Base-by-base conservation (phyloP, 345 rosid species). In the Passiflora organensis region DNA sequence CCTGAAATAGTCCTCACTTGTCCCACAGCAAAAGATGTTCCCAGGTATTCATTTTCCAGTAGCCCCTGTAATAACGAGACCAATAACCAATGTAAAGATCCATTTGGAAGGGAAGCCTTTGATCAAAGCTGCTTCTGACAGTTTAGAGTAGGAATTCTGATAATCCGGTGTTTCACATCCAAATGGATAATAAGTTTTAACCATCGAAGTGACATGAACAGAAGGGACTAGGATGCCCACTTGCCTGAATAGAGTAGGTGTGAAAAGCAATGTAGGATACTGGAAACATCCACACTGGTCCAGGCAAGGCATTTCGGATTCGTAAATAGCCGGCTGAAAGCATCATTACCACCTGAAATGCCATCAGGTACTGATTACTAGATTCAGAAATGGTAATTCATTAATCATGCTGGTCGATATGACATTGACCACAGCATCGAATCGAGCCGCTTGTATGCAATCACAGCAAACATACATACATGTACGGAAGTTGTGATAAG, bases 301-400 rank as follows among this genome's bases (percentile, higher is more conserved):
- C 63, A 1, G 99, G 97, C 76, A 94, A 59, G 23, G 85, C 95
- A 71, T 60, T 83, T 43, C 89, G 87, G 69, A 86, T 79, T 75
- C 97, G 78, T 67, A 89, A 85, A 72, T 86, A 91, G 32, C 97
- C 99, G 13, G 99, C 97, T 9, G 97, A 64, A 50, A 94, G 97
- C 93, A 94, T 89, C 99, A 94, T 94, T 56, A 85, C 63, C 58
- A 85, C 90, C 97, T 93, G 87, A 72, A 70, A 78, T 59, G 11
- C 51, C 32, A 49, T 66, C 5, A 28, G 53, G 68, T 39, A 24
- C 32, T 16, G 14, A 8, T n/a, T n/a, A n/a, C 48, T 19, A 55
- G 66, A n/a, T n/a, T n/a, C n/a, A n/a, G n/a, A n/a, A n/a, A n/a
- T n/a, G n/a, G 25, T 15, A 55, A 19, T 32, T 21, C 36, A 38